Evolutionary conservation across 139 green algal genomes (phyloP).

Genomic region (Gonium pectorale): DNA sequence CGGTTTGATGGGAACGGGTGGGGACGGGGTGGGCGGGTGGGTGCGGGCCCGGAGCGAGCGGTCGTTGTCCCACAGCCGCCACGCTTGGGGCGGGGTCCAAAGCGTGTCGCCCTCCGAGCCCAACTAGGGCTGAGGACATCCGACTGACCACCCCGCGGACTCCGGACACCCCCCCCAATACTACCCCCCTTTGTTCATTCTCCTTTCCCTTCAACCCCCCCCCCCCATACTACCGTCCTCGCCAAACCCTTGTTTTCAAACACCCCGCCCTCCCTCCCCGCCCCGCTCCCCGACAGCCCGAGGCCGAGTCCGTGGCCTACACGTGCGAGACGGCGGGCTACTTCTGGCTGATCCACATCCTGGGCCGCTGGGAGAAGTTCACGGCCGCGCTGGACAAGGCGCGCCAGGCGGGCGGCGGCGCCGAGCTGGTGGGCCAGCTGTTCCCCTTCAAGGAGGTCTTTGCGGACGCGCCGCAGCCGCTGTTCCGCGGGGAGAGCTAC

Average conservation of each 20-base stretch:
- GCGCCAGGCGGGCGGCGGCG: conserved; percentile 10
- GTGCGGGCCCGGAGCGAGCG: no score
- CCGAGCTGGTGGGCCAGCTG: conserved; percentile 68
- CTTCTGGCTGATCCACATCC: conserved; percentile 98
- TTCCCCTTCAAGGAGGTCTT: conserved; percentile 97
- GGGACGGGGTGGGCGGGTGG: no score
- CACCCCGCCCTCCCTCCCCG: neutral
- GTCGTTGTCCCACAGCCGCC: no score
- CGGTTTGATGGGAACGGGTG: no score
- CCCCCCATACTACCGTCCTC: no score
- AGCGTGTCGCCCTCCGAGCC: no score
- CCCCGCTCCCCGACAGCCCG: neutral
- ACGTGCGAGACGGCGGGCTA: conserved; percentile 96
- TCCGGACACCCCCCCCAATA: no score
- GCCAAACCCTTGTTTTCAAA: neutral
- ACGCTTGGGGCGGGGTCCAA: no score
- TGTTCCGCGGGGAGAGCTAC: conserved; percentile 77
- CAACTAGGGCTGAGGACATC: no score
- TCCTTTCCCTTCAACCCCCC: neutral
- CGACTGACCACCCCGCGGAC: no score
- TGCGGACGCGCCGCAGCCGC: conserved; percentile 79
- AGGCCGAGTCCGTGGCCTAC: conserved; percentile 81
- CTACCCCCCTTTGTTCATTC: no score
- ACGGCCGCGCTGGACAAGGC: conserved; percentile 41
- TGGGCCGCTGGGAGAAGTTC: conserved; percentile 89